Evolutionary conservation across 352 stramenopile genomes (phyloP).

Genomic region (Pythium chondricola): DNA sequence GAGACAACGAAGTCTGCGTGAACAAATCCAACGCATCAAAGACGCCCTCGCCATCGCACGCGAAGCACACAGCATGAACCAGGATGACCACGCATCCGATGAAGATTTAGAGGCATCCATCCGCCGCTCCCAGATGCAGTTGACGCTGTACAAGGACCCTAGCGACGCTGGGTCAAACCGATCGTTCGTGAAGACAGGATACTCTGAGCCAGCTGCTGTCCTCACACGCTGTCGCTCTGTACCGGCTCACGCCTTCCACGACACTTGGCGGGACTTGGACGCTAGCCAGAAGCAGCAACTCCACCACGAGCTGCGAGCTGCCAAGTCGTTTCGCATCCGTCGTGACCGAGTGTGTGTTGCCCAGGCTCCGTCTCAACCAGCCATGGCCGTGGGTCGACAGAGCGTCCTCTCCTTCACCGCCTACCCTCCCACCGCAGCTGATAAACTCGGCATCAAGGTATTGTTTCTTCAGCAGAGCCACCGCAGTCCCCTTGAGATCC

Average conservation of each 20-base stretch:
- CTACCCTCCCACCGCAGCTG: slow-evolving; percentile 19
- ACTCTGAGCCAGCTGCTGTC: slow-evolving; percentile 9
- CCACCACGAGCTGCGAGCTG: slow-evolving; percentile 21
- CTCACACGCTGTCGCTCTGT: slow-evolving; percentile 31
- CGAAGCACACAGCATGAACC: slow-evolving; percentile 2
- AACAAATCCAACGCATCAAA: slow-evolving; percentile 24
- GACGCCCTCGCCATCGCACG: slow-evolving; percentile 27
- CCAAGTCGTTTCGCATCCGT: slow-evolving; percentile 29
- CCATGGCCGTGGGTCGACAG: not conserved
- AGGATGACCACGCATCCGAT: not conserved
- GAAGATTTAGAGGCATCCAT: slow-evolving; percentile 12
- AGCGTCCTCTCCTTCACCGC: not conserved
- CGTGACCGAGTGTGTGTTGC: slow-evolving; percentile 17
- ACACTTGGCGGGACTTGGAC: slow-evolving; percentile 26
- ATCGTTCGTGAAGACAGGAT: not conserved
- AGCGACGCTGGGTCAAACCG: not conserved
- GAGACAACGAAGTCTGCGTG: slow-evolving; percentile 18
- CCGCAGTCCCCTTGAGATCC: slow-evolving; percentile 19
- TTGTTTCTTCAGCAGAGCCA: slow-evolving; percentile 31
- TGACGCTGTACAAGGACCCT: not conserved
- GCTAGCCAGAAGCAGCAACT: slow-evolving; percentile 20
- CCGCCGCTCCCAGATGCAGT: not conserved
- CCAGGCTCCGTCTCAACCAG: not conserved
- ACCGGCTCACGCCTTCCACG: slow-evolving; percentile 19
- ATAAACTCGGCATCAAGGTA: slow-evolving; percentile 40